These are phyloP conservation scores for Pseudogymnoascus sp. DNA, from an alignment of 2,329 filamentous ascomycete species.

Conservation along the genomic window DNA sequence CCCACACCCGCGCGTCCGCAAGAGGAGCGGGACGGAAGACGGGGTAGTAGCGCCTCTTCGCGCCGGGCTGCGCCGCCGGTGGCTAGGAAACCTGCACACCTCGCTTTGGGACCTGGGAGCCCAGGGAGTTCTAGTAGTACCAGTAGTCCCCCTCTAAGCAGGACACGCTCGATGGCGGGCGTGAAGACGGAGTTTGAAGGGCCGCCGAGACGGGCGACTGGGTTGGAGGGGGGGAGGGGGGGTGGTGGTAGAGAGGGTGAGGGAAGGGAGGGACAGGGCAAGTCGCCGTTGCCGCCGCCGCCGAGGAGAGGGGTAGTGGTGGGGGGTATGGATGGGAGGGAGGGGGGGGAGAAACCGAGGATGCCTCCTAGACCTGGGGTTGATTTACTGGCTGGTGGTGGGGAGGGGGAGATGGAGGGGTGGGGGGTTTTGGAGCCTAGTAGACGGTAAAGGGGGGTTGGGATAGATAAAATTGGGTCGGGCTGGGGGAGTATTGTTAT, in stretches of 20 bases:
- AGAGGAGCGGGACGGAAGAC: not conserved
- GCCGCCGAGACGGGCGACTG: conserved; percentile 19
- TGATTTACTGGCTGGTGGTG: conserved; percentile 23
- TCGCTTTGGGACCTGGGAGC: conserved; percentile 16
- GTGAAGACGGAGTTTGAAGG: conserved; percentile 19
- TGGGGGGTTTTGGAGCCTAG: conserved; percentile 25
- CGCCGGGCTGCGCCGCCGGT: conserved; percentile 24
- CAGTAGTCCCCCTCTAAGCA: conserved; percentile 14
- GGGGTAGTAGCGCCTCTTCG: not conserved
- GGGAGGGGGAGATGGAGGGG: conserved; percentile 17
- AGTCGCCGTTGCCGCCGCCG: conserved; percentile 21
- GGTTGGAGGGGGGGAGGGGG: not conserved
- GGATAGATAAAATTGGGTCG: not conserved
- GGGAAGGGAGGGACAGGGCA: conserved; percentile 1
- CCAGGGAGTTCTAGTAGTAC: too few relatives aligned
- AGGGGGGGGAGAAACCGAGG: conserved; percentile 19
- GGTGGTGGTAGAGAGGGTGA: too few relatives aligned
- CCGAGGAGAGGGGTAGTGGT: conserved; percentile 14
- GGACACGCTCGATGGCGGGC: conserved; percentile 10
- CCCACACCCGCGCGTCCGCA: not conserved
- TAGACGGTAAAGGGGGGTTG: too few relatives aligned
- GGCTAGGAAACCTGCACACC: conserved; percentile 26
- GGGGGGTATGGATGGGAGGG: conserved; percentile 10
- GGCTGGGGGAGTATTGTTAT: not conserved
- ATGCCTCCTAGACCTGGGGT: conserved; percentile 21